Percentiles rank a stretch among this genome's conserved stretches.
Evolutionary conservation across 176 grass and related monocot genomes (phyloP).

Genomic region (Lolium perenne): DNA sequence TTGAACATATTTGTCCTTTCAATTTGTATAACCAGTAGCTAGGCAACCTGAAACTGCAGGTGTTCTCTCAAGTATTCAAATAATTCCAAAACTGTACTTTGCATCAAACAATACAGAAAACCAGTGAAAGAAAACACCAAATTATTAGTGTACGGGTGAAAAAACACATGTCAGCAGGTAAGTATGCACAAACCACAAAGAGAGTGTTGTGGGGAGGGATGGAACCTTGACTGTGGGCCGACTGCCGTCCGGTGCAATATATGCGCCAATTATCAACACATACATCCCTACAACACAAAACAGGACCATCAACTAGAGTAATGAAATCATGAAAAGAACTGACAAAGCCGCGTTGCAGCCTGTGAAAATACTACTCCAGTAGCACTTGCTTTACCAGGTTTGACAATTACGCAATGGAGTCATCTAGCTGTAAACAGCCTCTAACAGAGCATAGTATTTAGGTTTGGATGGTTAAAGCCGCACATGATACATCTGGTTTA

Average conservation of each 20-base stretch:
- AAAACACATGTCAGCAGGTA: constrained; percentile 25
- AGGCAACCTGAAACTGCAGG: not conserved
- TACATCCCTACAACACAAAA: constrained; percentile 71
- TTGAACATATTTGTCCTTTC: not conserved
- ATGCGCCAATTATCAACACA: constrained; percentile 78
- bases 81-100: constrained; percentile 21
- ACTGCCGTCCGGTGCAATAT: constrained; percentile 24
- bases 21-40: not conserved
- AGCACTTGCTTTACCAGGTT: not conserved
- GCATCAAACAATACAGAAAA: constrained; percentile 17
- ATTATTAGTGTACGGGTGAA: not conserved
- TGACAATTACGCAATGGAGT: not conserved
- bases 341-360: not conserved
- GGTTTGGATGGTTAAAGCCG: constrained; percentile 1
- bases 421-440: not conserved
- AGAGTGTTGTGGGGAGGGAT: not conserved
- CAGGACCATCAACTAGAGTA: not conserved
- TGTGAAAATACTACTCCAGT: not conserved
- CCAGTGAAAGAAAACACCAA: not conserved
- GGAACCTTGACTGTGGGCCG: constrained; percentile 60
- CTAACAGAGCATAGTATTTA: not conserved
- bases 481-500: not conserved
- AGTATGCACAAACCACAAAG: not conserved
- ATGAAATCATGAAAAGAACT: constrained; percentile 22
- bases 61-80: not conserved